Evolutionary conservation across 805 yeast species (phyloP).

Genomic region (Sugiyamaella smithiae): DNA sequence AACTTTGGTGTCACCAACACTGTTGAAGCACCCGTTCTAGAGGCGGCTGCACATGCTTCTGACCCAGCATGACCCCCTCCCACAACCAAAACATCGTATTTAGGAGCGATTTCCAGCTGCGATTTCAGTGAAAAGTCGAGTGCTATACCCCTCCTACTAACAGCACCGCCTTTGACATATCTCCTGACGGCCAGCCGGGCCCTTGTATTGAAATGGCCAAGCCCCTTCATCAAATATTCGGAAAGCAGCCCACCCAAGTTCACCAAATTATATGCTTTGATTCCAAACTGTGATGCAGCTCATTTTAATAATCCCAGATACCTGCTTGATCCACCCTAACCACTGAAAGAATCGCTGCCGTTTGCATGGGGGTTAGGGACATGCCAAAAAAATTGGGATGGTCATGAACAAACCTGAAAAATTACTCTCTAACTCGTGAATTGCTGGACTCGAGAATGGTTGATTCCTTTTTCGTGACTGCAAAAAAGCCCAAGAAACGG

Average conservation of each 20-base stretch:
- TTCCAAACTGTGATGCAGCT: no score
- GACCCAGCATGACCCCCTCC: constrained; percentile 99
- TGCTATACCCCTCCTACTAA: constrained; percentile 12
- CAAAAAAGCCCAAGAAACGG: constrained; percentile 26
- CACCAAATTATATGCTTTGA: no score
- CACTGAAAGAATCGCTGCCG: no score
- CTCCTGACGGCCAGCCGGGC: not conserved
- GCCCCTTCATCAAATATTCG: not conserved
- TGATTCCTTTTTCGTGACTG: constrained; percentile 32
- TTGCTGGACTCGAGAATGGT: constrained; percentile 24
- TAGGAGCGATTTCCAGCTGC: constrained; percentile 16
- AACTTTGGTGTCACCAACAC: constrained; percentile 73
- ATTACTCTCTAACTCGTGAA: no score
- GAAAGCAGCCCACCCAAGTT: no score
- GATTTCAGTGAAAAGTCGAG: constrained; percentile 15
- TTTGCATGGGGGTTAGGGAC: no score
- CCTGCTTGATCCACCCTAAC: no score
- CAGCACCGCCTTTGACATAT: not conserved
- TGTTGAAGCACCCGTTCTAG: constrained; percentile 73
- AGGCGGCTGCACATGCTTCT: constrained; percentile 93
- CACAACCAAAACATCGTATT: constrained; percentile 70
- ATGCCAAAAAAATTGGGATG: no score
- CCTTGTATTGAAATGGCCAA: not conserved
- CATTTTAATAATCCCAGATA: no score
- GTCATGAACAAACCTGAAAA: no score